Evolutionary conservation across 805 yeast genomes (phyloP).

Genomic region (Candida stauntonica): DNA sequence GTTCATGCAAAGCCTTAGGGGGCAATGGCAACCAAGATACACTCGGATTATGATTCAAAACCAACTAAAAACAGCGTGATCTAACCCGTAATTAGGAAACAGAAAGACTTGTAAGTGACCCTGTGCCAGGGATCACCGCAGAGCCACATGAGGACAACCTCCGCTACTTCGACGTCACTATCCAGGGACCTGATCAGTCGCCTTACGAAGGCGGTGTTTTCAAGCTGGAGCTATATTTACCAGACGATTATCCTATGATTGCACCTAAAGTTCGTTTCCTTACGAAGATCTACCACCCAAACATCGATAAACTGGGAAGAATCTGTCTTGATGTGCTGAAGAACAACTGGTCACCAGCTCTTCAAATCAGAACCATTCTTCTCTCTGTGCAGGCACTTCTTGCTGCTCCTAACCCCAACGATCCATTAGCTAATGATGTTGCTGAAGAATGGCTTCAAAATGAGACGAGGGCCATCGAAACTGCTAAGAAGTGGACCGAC

Average conservation of each 20-base stretch:
- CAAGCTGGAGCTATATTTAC: slow-evolving; percentile 79
- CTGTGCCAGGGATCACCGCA: slow-evolving; percentile 94
- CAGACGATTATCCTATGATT: slow-evolving; percentile 98
- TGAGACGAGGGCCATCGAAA: slow-evolving; percentile 72
- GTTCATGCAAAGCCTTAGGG: no score
- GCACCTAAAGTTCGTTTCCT: slow-evolving; percentile 94
- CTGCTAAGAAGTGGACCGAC: slow-evolving; percentile 54
- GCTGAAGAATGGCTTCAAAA: slow-evolving; percentile 95
- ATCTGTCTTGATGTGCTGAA: slow-evolving; percentile 94
- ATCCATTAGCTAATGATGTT: slow-evolving; percentile 96
- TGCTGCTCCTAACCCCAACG: slow-evolving; percentile 97
- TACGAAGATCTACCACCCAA: slow-evolving; percentile 94
- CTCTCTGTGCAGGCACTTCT: slow-evolving; percentile 88
- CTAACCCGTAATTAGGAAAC: no score
- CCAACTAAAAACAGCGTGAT: no score
- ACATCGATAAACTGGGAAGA: slow-evolving; percentile 91
- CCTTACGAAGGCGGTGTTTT: slow-evolving; percentile 88
- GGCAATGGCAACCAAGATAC: no score
- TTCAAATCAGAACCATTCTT: slow-evolving; percentile 89
- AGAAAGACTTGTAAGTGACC: slow-evolving; percentile 85
- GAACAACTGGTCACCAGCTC: slow-evolving; percentile 96
- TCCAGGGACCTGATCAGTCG: slow-evolving; percentile 86
- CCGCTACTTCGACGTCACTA: slow-evolving; percentile 86
- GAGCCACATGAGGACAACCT: slow-evolving; percentile 91
- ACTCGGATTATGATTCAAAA: no score